phyloP scores from a whole-genome alignment of 2,329 filamentous ascomycete genomes.

The Fusarium mangiferae region DNA sequence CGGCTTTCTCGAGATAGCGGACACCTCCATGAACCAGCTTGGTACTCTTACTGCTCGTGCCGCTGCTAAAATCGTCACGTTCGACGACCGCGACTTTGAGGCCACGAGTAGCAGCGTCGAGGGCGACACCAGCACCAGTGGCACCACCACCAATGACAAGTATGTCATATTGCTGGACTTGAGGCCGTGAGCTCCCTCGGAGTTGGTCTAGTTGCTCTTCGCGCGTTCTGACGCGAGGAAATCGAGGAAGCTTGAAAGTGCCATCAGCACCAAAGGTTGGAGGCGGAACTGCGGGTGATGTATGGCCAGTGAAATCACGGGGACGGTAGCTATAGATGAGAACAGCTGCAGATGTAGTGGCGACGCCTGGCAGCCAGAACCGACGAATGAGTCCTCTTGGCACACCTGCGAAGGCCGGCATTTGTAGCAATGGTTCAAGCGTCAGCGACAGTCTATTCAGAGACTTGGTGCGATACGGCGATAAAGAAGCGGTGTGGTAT shows the following conservation, averaged over 20 bases:
- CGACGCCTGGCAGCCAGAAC: slow-evolving; percentile 55
- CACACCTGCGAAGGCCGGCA: slow-evolving; percentile 30
- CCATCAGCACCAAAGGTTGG: slow-evolving; percentile 76
- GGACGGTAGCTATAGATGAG: slow-evolving; percentile 71
- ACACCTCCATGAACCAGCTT: slow-evolving; percentile 83
- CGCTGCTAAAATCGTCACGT: slow-evolving; percentile 77
- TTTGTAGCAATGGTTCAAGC: slow-evolving; percentile 2
- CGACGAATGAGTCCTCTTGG: slow-evolving; percentile 51
- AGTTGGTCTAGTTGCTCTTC: slow-evolving; percentile 73
- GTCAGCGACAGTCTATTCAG: neutral
- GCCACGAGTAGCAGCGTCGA: slow-evolving; percentile 77
- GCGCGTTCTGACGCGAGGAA: slow-evolving; percentile 70
- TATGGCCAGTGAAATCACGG: slow-evolving; percentile 76
- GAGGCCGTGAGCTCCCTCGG: slow-evolving; percentile 51
- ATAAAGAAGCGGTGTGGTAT: neutral
- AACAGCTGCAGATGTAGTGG: slow-evolving; percentile 56
- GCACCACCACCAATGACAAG: slow-evolving; percentile 77
- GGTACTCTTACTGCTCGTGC: slow-evolving; percentile 79
- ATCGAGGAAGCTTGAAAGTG: slow-evolving; percentile 72
- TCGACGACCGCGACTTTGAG: slow-evolving; percentile 78
- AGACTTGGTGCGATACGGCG: neutral
- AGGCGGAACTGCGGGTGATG: slow-evolving; percentile 74
- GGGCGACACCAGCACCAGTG: slow-evolving; percentile 75
- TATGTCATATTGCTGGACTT: slow-evolving; percentile 70
- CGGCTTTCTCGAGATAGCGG: slow-evolving; percentile 78